Percentiles rank a stretch among this genome's conserved stretches.
Conservation (phyloP, 2,329 filamentous ascomycete species). For the Penicillium rolfsii region DNA sequence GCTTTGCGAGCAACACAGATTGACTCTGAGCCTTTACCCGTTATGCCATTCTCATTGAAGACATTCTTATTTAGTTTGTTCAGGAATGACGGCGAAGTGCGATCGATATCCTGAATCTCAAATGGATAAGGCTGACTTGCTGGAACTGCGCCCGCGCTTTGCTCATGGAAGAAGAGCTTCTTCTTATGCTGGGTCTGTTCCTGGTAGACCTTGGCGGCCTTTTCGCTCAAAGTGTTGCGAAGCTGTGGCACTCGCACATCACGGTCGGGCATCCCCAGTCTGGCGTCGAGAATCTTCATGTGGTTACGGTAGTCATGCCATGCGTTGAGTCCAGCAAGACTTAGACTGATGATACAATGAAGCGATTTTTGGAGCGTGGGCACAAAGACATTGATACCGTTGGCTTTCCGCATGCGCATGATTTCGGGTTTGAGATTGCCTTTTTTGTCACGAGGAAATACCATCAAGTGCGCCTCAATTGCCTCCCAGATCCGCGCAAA, state of each 20-base stretch:
- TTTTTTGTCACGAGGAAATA: constrained; percentile 13
- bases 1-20: constrained; percentile 16
- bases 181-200: constrained; percentile 10
- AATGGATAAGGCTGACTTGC: constrained; percentile 34
- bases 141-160: constrained; percentile 26
- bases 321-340: constrained; percentile 36
- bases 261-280: constrained; percentile 24
- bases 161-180: constrained; percentile 33
- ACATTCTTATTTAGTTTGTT: constrained; percentile 30
- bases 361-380: constrained; percentile 34
- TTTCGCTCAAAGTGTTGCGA: constrained; percentile 16
- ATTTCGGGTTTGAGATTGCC: constrained; percentile 19
- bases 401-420: constrained; percentile 25
- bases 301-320: constrained; percentile 35
- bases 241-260: constrained; percentile 29
- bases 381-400: constrained; percentile 37
- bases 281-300: constrained; percentile 22
- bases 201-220: constrained; percentile 7
- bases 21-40: not conserved
- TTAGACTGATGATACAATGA: constrained; percentile 37
- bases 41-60: constrained; percentile 14
- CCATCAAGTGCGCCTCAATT: constrained; percentile 39
- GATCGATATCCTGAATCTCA: constrained; percentile 29
- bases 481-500: constrained; percentile 38
- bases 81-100: constrained; percentile 21